These are phyloP conservation scores for Trichoderma sp. DNA, from an alignment of 2,329 filamentous ascomycete species.

Conservation along the genomic window DNA sequence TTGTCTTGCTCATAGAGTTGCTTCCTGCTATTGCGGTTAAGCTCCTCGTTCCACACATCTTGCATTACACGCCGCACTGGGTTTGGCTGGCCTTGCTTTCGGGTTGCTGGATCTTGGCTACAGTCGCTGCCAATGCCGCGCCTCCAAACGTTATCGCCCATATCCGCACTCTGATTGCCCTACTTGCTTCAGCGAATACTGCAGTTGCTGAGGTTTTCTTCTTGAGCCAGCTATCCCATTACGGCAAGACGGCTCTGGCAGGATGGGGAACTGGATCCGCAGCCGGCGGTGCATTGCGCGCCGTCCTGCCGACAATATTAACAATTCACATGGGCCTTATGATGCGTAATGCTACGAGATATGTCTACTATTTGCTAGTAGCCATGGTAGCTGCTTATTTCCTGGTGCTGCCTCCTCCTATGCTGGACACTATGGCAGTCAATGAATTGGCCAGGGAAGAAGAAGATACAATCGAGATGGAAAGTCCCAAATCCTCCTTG, in stretches of 20 bases:
- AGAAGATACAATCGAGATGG: neutral
- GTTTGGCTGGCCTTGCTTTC: conserved; percentile 30
- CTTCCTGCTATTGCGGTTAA: conserved; percentile 33
- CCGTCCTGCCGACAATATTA: neutral
- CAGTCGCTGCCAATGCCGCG: neutral
- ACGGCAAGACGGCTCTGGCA: conserved; percentile 32
- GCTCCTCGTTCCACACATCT: conserved; percentile 29
- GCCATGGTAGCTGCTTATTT: neutral
- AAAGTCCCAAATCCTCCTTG: neutral
- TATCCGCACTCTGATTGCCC: conserved; percentile 30
- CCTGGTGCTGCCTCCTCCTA: neutral
- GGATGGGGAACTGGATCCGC: conserved; percentile 39
- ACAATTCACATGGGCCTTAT: neutral
- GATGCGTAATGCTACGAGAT: neutral
- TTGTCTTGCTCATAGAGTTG: conserved; percentile 16
- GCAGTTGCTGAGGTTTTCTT: conserved; percentile 35
- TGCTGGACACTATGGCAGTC: neutral
- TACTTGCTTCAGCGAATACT: conserved; percentile 31
- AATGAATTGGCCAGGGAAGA: neutral
- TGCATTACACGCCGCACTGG: conserved; percentile 31
- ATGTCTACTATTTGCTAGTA: neutral
- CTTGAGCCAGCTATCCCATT: conserved; percentile 31
- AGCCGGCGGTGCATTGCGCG: conserved; percentile 26
- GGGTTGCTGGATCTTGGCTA: conserved; percentile 27
- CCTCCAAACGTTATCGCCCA: conserved; percentile 36